Conservation (phyloP, 208 protist species). For the Crithidia thermophila region DNA sequence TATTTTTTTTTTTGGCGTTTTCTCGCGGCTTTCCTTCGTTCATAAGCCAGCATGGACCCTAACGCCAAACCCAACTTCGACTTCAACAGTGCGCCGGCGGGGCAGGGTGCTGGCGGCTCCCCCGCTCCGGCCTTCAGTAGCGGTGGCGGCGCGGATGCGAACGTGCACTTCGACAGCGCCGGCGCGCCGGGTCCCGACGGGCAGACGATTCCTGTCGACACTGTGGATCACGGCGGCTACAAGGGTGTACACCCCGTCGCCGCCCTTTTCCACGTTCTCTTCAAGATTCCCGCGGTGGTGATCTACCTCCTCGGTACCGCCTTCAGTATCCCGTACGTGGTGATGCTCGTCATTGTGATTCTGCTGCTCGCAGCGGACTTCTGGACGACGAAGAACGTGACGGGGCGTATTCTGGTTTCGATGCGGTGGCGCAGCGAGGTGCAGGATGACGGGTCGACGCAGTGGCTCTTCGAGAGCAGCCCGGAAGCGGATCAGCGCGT, state of each 20-base stretch:
- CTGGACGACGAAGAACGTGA: slow-evolving; percentile 96
- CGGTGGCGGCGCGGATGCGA: not conserved
- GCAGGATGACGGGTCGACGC: slow-evolving; percentile 87
- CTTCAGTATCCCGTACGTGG: slow-evolving; percentile 71
- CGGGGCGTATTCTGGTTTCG: slow-evolving; percentile 92
- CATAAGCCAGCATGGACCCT: slow-evolving; percentile 9
- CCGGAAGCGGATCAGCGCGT: slow-evolving; percentile 65
- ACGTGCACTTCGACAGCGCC: not conserved
- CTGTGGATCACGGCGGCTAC: slow-evolving; percentile 52
- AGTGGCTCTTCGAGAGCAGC: slow-evolving; percentile 95
- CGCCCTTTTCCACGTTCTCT: slow-evolving; percentile 87
- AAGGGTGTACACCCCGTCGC: slow-evolving; percentile 84
- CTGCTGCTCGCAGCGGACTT: slow-evolving; percentile 93
- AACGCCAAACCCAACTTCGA: slow-evolving; percentile 19
- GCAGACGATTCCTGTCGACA: slow-evolving; percentile 9
- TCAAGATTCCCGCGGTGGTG: slow-evolving; percentile 85
- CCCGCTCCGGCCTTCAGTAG: slow-evolving; percentile 12
- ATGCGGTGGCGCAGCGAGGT: slow-evolving; percentile 97
- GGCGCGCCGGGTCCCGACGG: not conserved
- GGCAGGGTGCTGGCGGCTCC: not conserved
- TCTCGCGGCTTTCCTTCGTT: not conserved
- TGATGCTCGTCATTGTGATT: slow-evolving; percentile 88
- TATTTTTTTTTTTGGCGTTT: slow-evolving; percentile 11
- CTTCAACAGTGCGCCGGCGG: slow-evolving; percentile 25
- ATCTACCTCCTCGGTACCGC: slow-evolving; percentile 76